Base-by-base conservation (phyloP, 768 basidiomycete genomes). In the Sporobolomyces pararoseus region DNA sequence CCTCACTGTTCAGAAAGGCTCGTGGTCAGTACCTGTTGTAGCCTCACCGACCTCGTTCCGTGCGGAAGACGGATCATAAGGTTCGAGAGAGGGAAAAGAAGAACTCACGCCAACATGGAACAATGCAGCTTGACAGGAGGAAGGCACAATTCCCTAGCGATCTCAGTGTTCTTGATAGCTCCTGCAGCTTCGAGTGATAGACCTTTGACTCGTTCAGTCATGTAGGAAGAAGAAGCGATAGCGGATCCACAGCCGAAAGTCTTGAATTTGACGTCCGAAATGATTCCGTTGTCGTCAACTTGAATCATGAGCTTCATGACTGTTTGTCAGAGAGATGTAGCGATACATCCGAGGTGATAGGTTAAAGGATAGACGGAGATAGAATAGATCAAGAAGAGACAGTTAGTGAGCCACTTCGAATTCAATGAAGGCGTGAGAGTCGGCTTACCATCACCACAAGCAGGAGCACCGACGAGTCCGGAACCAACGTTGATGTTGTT, bases 291-390 rank as follows among this genome's bases (percentile, higher is more conserved):
- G 68, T 95, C 93, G 80, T 95, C 88, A 66, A 99, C 96, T 75
- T 91, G 88, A 78, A 99, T 99, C 81, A 98, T 95, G 16, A 99
- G 87, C 81, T 98, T 98, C 95, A 99, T 99, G 53, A 97, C 95
- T 73, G 72, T 25, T 60, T 1, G 47, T 7, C 7, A 7, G 54
- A 57, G 23, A 16, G 29, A 62, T 1, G 25, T 25, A 10, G 46
- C 17, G 39, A 17, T 42, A 9, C 10, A 17, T 17, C 10, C 9
- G 39, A 17, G 39, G 27, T 46, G 65, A 50, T 65, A 59, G 51
- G 51, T 37, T n/a, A 19, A 16, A 31, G 32, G 23, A 23, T 47
- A 23, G 46, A 21, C 10, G 37, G 25, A 46, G 64, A 49, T 63
- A 59, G 55, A 51, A 55, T 27, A 27, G 19, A 42, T 29, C 12